Conservation (phyloP, 129 eudicot genomes). For the Glebionis coronaria region DNA sequence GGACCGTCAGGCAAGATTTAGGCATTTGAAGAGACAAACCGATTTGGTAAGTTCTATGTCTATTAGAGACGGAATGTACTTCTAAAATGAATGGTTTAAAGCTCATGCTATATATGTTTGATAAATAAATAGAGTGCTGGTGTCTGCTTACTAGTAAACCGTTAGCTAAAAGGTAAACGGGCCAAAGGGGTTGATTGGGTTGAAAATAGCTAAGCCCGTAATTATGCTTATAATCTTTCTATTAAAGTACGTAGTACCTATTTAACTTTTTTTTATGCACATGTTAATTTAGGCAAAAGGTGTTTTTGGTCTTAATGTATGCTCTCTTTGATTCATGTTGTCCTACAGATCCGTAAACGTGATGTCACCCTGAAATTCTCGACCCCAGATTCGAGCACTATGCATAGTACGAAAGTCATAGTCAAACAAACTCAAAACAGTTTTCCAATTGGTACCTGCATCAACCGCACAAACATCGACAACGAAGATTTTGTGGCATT, state of each 20-base stretch:
- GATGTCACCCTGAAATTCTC: conserved; percentile 67
- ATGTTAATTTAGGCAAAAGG: neutral
- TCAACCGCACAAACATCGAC: conserved; percentile 71
- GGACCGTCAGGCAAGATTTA: conserved; percentile 63
- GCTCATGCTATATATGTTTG: too few species aligned
- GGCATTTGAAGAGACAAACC: conserved; percentile 53
- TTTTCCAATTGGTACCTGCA: conserved; percentile 84
- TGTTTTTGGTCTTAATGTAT: neutral
- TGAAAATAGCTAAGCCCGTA: too few species aligned
- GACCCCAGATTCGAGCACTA: conserved; percentile 31
- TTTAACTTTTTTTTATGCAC: too few species aligned
- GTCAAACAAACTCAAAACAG: conserved; percentile 68
- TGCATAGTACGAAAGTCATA: conserved; percentile 50
- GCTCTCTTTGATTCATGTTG: neutral
- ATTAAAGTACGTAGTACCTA: too few species aligned
- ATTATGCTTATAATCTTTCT: too few species aligned
- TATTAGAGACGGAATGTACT: too few species aligned
- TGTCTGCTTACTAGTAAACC: too few species aligned
- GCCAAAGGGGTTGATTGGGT: too few species aligned
- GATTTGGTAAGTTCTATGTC: conserved; percentile 46
- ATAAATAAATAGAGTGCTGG: too few species aligned
- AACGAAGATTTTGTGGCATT: conserved; percentile 83
- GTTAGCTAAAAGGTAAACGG: too few species aligned
- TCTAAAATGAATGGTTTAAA: too few species aligned
- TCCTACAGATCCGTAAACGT: conserved; percentile 78